A percentile compares a stretch with the other conserved stretches of the same genome.
Evolutionary conservation across 176 grass and related monocot genomes (phyloP).

Genomic region (Otatea glauca): DNA sequence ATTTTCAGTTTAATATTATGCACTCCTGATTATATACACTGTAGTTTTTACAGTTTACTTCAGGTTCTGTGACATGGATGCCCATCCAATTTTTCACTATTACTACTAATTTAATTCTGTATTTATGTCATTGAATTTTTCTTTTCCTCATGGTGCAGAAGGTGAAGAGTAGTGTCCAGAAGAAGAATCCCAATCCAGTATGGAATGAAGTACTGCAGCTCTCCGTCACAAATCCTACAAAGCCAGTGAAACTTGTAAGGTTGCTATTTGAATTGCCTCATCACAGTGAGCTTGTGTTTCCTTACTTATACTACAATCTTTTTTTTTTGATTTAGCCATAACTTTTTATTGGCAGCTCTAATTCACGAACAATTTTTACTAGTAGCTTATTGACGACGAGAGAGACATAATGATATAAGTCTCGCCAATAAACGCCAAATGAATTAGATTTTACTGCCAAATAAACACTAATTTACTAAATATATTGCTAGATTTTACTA

Average conservation of each 20-base stretch:
- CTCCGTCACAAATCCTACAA: slow-evolving; percentile 57
- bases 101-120: slow-evolving; percentile 3
- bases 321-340: too few species aligned
- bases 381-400: too few species aligned
- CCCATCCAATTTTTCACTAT: background rate
- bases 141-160: slow-evolving; percentile 52
- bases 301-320: too few species aligned
- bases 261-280: slow-evolving; percentile 21
- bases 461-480: too few species aligned
- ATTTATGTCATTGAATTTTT: slow-evolving; percentile 32
- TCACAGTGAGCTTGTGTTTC: background rate
- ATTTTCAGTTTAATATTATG: slow-evolving; percentile 5
- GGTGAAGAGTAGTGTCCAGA: slow-evolving; percentile 80
- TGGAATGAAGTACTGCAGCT: slow-evolving; percentile 87
- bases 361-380: too few species aligned
- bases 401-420: too few species aligned
- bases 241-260: slow-evolving; percentile 77
- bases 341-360: too few species aligned
- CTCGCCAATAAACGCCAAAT: too few species aligned
- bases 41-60: slow-evolving; percentile 4
- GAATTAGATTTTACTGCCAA: too few species aligned
- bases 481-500: too few species aligned
- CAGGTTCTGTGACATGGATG: background rate
- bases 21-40: background rate
- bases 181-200: slow-evolving; percentile 74